These are phyloP conservation scores for Hyaloscypha variabilis DNA, from an alignment of 495 filamentous ascomycete genomes.

Conservation along the genomic window DNA sequence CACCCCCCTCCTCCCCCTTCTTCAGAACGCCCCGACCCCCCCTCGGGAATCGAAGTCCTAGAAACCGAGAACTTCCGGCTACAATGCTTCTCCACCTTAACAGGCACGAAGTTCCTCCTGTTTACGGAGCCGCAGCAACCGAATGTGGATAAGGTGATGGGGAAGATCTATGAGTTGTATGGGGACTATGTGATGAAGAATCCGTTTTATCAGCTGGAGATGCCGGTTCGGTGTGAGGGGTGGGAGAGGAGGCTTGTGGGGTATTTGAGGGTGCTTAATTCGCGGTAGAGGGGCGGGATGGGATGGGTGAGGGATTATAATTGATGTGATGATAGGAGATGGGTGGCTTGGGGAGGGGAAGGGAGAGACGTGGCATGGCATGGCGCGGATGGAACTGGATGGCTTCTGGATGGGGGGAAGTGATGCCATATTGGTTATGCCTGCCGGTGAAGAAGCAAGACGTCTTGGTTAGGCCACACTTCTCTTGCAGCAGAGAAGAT, in stretches of 20 bases:
- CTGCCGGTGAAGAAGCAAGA: neutral
- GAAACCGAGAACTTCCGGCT: constrained; percentile 90
- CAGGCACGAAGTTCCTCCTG: constrained; percentile 92
- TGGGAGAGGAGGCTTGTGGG: constrained; percentile 84
- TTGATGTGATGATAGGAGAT: too few relatives aligned
- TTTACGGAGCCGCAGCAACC: constrained; percentile 92
- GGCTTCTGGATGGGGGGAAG: neutral
- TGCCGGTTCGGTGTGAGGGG: constrained; percentile 93
- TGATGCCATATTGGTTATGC: neutral
- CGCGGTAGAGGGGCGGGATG: constrained; percentile 25
- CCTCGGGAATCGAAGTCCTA: constrained; percentile 82
- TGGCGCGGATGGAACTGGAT: neutral
- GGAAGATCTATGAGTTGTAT: constrained; percentile 91
- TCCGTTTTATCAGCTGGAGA: constrained; percentile 96
- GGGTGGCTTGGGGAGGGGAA: too few relatives aligned
- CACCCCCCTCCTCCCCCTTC: constrained; percentile 38
- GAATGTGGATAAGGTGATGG: constrained; percentile 80
- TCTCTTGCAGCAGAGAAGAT: neutral
- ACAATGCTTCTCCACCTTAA: constrained; percentile 92
- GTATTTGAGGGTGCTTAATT: constrained; percentile 67
- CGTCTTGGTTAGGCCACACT: too few relatives aligned
- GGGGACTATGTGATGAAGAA: constrained; percentile 99
- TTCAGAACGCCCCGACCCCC: constrained; percentile 51
- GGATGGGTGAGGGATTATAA: neutral
- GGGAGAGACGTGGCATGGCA: neutral